Percentiles rank a stretch among this genome's conserved stretches.
phyloP scores from a whole-genome alignment of 2,329 filamentous ascomycete species.

The Botryosphaeria dothidea region DNA sequence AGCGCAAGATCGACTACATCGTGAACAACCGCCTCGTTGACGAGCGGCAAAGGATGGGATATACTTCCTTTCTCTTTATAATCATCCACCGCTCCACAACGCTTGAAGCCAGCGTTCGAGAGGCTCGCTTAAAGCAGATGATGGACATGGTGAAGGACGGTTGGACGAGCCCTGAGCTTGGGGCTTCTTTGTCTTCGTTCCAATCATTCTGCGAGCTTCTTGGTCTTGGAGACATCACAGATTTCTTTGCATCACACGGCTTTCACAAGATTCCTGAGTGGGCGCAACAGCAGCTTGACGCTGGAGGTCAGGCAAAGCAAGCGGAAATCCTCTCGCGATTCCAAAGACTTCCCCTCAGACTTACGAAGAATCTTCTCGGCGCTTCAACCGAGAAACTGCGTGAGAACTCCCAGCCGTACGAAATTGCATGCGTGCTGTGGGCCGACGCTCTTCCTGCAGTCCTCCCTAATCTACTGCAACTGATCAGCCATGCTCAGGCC shows the following conservation, averaged over 20 bases:
- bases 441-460: constrained; percentile 77
- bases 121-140: constrained; percentile 73
- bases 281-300: constrained; percentile 74
- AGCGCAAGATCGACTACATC: constrained; percentile 79
- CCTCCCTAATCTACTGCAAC: constrained; percentile 81
- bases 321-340: constrained; percentile 74
- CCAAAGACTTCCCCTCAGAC: constrained; percentile 74
- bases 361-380: constrained; percentile 88
- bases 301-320: constrained; percentile 77
- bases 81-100: constrained; percentile 84
- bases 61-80: constrained; percentile 88
- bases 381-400: constrained; percentile 89
- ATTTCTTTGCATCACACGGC: constrained; percentile 72
- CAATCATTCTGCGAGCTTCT: constrained; percentile 77
- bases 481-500: constrained; percentile 85
- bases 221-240: constrained; percentile 75
- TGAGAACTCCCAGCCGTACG: constrained; percentile 70
- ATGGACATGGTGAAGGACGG: constrained; percentile 77
- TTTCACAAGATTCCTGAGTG: constrained; percentile 81
- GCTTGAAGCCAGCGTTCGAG: constrained; percentile 69
- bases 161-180: constrained; percentile 74
- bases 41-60: constrained; percentile 80
- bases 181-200: constrained; percentile 71
- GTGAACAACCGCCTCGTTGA: constrained; percentile 71
- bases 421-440: constrained; percentile 81